A percentile compares a stretch with the other conserved stretches of the same genome.
phyloP scores from a whole-genome alignment of 257 asterid species.

The Henckelia pumila region DNA sequence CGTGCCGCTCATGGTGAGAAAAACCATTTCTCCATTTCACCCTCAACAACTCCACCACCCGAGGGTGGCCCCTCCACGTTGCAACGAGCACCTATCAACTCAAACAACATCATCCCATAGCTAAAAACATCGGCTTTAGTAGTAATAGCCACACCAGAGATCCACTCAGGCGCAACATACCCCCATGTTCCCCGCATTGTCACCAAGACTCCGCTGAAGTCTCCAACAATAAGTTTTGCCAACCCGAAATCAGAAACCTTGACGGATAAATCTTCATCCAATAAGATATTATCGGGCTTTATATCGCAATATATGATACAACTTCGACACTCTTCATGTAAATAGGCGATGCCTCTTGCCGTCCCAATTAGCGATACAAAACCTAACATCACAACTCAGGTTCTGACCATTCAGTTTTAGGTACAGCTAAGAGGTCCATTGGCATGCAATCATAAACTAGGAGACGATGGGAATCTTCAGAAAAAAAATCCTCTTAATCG shows the following conservation, averaged over 20 bases:
- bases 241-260: constrained; percentile 82
- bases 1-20: constrained; percentile 78
- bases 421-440: constrained; percentile 70
- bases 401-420: constrained; percentile 45
- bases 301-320: constrained; percentile 76
- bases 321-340: constrained; percentile 71
- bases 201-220: constrained; percentile 66
- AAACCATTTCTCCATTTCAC: constrained; percentile 56
- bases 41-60: constrained; percentile 38
- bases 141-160: constrained; percentile 79
- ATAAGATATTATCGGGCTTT: constrained; percentile 72
- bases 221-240: constrained; percentile 74
- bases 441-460: constrained; percentile 81
- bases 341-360: constrained; percentile 71
- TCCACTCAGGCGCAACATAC: constrained; percentile 87
- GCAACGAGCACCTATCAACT: constrained; percentile 64
- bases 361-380: constrained; percentile 56
- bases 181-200: constrained; percentile 90
- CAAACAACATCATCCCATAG: constrained; percentile 77
- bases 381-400: constrained; percentile 68
- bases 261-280: constrained; percentile 62
- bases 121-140: constrained; percentile 80
- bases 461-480: constrained; percentile 69
- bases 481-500: constrained; percentile 77
- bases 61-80: constrained; percentile 68